Evolutionary conservation across 2,329 filamentous ascomycete species (phyloP), one percentile per base, ranked within the genome.

Genomic region (Anthostomella pinea): DNA sequence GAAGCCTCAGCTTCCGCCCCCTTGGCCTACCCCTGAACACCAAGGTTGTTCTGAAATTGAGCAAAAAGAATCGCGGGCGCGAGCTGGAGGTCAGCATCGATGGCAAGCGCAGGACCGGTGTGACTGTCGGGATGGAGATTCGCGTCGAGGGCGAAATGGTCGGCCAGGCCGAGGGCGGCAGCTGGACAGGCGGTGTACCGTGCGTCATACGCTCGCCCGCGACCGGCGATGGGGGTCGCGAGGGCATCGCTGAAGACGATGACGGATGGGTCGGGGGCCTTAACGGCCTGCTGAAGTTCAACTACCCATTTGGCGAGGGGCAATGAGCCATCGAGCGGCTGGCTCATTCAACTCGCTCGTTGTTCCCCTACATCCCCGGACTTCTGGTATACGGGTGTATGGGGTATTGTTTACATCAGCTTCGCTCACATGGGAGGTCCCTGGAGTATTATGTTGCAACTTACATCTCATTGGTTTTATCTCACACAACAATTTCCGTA

Each of bases 181-280:
- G 41, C 30, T 59, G 56, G 55, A 39, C 44, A 3, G 56, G 90
- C 17, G 91, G 91, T 8, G 90, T 97, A 10, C 93, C 93, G 3
- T 95, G 89, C 58, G 86, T 97, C 20, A 93, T 96, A 56, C 73
- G 89, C 29, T 76, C 65, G 9, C 61, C 64, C 47, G 66, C 51
- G 53, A 71, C 51, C 68, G 74, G 51, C 49, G 60, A 60, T 23
- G 52, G 53, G 4, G 65, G 54, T 7, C 27, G 48, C 35, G 59
- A 56, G 16, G 67, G 65, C 2, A 58, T 62, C 16, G 50, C 68
- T 2, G 77, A 82, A 45, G 77, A 83, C 29, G 88, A 96, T 54
- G 91, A 97, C 62, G 88, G 91, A 13, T 98, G 93, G 93, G 91
- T 98, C 3, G 91, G 91, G 1, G 91, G 93, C 0, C 65, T 98